These are phyloP conservation scores for Diospyros lotus DNA, from an alignment of 148 eudicot genomes.

Conservation along the genomic window DNA sequence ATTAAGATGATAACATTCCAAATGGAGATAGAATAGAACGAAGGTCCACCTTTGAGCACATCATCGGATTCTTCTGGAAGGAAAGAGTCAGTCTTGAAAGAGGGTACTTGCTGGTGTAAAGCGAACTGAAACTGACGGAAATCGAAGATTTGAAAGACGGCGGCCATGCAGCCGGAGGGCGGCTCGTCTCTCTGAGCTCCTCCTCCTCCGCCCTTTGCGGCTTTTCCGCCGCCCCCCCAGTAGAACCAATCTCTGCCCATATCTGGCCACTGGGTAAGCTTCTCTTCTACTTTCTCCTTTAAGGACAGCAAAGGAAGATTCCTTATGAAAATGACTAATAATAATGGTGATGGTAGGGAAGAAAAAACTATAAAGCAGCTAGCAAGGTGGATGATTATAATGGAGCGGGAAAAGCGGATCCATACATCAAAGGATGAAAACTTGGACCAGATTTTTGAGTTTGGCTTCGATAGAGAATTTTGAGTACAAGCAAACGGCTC, in stretches of 20 bases:
- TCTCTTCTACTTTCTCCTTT: neutral
- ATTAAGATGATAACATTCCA: too few relatives aligned
- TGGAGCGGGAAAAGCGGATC: slow-evolving; percentile 23
- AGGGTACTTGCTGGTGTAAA: slow-evolving; percentile 24
- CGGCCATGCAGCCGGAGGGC: slow-evolving; percentile 56
- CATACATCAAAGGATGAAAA: neutral
- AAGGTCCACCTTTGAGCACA: slow-evolving; percentile 35
- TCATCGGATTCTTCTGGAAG: slow-evolving; percentile 22
- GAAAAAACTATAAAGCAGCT: neutral
- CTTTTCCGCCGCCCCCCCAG: slow-evolving; percentile 31
- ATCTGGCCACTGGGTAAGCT: neutral
- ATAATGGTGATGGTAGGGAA: neutral
- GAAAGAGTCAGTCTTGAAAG: slow-evolving; percentile 17
- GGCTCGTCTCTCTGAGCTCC: slow-evolving; percentile 7
- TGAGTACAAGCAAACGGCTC: too few relatives aligned
- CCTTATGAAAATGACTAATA: slow-evolving; percentile 18
- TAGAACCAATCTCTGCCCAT: slow-evolving; percentile 75
- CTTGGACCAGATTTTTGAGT: neutral
- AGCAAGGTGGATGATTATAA: neutral
- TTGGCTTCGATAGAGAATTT: too few relatives aligned
- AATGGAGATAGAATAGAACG: neutral
- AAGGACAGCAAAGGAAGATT: neutral
- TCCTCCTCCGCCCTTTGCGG: slow-evolving; percentile 6
- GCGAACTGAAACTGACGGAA: slow-evolving; percentile 46
- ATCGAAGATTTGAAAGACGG: slow-evolving; percentile 64